phyloP scores from a whole-genome alignment of 1,284 basidiomycete genomes.

The Cutaneotrichosporon curvatum region DNA sequence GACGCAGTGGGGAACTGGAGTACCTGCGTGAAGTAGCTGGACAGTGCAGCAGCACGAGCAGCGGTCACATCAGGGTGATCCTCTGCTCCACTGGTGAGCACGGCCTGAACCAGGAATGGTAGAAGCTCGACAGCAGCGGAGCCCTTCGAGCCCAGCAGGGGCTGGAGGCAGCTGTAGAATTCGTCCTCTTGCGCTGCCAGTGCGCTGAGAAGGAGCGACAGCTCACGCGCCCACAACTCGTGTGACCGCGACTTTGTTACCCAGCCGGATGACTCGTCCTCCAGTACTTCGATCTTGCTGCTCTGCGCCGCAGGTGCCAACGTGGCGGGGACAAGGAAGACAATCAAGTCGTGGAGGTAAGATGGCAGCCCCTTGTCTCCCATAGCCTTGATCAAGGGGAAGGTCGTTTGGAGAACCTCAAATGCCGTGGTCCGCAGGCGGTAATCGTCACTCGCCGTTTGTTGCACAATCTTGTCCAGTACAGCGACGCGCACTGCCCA shows the following conservation, averaged over 20 bases:
- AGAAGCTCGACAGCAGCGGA: conserved; percentile 59
- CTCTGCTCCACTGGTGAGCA: conserved; percentile 50
- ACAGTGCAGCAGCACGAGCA: conserved; percentile 45
- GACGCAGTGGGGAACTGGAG: conserved; percentile 19
- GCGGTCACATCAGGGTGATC: conserved; percentile 2
- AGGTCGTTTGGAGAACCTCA: conserved; percentile 14
- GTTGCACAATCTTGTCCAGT: conserved; percentile 12
- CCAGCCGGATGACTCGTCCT: conserved; percentile 11
- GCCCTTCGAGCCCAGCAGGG: conserved; percentile 55
- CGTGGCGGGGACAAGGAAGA: conserved; percentile 5
- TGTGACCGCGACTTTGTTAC: conserved; percentile 12
- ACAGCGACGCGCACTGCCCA: conserved; percentile 7
- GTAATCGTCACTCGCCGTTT: conserved; percentile 14
- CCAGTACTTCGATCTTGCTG: neutral
- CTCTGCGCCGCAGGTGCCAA: neutral
- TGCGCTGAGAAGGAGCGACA: conserved; percentile 60
- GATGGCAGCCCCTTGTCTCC: conserved; percentile 1
- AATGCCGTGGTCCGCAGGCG: conserved; percentile 15
- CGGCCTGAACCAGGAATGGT: conserved; percentile 66
- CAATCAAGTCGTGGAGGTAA: conserved; percentile 3
- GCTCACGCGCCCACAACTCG: conserved; percentile 56
- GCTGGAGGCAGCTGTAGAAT: conserved; percentile 63
- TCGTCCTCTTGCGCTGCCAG: conserved; percentile 53
- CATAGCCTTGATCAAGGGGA: conserved; percentile 5
- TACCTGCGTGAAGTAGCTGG: conserved; percentile 56